These are phyloP conservation scores for Conticribra weissflogii DNA, from an alignment of 108 stramenopile species.

Conservation along the genomic window DNA sequence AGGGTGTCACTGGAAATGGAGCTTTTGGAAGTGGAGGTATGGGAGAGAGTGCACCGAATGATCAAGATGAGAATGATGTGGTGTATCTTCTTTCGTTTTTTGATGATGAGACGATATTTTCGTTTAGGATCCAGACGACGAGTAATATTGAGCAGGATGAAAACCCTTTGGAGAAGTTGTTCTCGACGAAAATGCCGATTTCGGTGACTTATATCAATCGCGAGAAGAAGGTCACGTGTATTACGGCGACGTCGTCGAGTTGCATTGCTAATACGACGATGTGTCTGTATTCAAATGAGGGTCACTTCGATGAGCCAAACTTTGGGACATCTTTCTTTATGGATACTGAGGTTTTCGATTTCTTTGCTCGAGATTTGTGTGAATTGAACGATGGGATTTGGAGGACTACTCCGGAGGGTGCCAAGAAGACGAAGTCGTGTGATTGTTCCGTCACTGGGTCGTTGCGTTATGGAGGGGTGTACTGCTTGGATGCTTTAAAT, in stretches of 20 bases:
- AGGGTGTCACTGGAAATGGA: neutral
- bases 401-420: neutral
- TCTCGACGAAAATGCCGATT: slow-evolving; percentile 1
- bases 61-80: too few relatives aligned
- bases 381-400: neutral
- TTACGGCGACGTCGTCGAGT: slow-evolving; percentile 5
- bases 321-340: slow-evolving; percentile 10
- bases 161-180: neutral
- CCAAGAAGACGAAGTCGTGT: neutral
- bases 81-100: slow-evolving; percentile 5
- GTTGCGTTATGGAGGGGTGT: neutral
- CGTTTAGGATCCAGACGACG: slow-evolving; percentile 1
- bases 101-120: slow-evolving; percentile 6
- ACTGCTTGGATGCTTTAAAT: slow-evolving; percentile 10
- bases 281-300: slow-evolving; percentile 5
- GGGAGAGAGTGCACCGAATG: neutral
- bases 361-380: slow-evolving; percentile 1
- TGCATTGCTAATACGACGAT: slow-evolving; percentile 1
- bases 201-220: slow-evolving; percentile 1
- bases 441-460: neutral
- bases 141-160: neutral
- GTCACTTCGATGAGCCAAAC: slow-evolving; percentile 1
- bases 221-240: slow-evolving; percentile 4
- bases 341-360: slow-evolving; percentile 7
- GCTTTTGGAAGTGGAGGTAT: slow-evolving; percentile 3